Base-by-base conservation (phyloP, 2,329 filamentous ascomycete species). In the Phaeomoniella chlamydospora region DNA sequence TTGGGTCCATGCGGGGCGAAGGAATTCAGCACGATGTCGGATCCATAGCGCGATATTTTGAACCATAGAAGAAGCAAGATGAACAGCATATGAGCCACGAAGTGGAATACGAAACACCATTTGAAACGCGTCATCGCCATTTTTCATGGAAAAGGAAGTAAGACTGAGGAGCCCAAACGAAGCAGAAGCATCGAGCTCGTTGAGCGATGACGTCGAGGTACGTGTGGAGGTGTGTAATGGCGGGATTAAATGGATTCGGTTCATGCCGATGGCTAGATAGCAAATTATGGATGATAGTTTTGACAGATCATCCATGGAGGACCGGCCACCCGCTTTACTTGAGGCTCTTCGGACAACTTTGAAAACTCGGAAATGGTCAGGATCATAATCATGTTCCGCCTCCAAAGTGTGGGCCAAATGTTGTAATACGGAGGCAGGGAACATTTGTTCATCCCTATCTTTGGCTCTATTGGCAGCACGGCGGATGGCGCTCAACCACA, bases 241-340 rank as follows among this genome's bases (percentile, higher is more conserved):
- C n/a, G 76, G 75, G 32, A 83, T 67, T 34, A 83, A 48, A 55
- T 82, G 77, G 19, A 82, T 58, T 50, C 77, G 79, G 57, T 81
- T 75, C 18, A 77, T 65, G 14, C 78, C 78, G 49, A 83, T 67
- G 4, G 72, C 77, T 42, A 83, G 64, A 49, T 80, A 80, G 53
- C 72, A 80, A 15, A 79, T 69, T 6, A 69, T 73, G 6, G 75
- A 73, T 29, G 68, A 68, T 17, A 76, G 55, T 48, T 80, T 81
- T 34, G 72, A 65, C 31, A 81, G 53, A 45, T 82, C 77, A 40
- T 82, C 78, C 12, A 70, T 69, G 5, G 77, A 78, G 3, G 73
- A 67, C 37, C 70, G 62, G 19, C 63, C 61, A 18, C 60, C 57
- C 13, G 64, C 61, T 54, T 77, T 77, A 43, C 63, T 62, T 10